Conservation (phyloP, 2,329 filamentous ascomycete genomes). For the Aspergillus spinulosporus region DNA sequence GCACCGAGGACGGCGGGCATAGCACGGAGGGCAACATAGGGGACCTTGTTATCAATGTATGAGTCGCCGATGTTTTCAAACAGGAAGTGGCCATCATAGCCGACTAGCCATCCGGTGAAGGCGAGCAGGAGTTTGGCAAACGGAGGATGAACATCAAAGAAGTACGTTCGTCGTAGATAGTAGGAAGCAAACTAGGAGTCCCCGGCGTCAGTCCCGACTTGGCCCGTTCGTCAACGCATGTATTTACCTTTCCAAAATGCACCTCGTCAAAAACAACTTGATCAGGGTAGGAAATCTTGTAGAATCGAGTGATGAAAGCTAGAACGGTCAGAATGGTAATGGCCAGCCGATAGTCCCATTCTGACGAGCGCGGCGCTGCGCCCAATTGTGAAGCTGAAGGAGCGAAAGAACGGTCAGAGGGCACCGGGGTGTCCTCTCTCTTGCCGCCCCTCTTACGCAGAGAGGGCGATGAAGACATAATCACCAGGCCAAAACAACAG, state of each 20-base stretch:
- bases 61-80: constrained; percentile 99
- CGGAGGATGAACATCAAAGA: constrained; percentile 98
- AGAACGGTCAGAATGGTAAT: constrained; percentile 74
- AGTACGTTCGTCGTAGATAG: constrained; percentile 96
- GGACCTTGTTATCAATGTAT: constrained; percentile 94
- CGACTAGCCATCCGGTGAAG: constrained; percentile 94
- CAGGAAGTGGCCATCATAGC: constrained; percentile 94
- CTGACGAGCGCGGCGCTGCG: constrained; percentile 43
- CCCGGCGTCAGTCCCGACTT: constrained; percentile 19
- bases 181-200: constrained; percentile 55
- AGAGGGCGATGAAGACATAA: constrained; percentile 40
- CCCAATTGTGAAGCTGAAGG: constrained; percentile 21
- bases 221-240: constrained; percentile 3
- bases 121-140: constrained; percentile 98
- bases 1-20: constrained; percentile 90
- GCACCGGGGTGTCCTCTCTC: constrained; percentile 33
- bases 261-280: constrained; percentile 99
- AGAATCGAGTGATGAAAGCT: constrained; percentile 91
- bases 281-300: constrained; percentile 90
- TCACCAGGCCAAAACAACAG: constrained; percentile 20
- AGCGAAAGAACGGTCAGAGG: constrained; percentile 27
- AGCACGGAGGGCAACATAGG: constrained; percentile 92
- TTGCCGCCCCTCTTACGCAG: constrained; percentile 46
- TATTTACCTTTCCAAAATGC: constrained; percentile 93
- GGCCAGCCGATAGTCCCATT: constrained; percentile 82